phyloP scores from a whole-genome alignment of 1,139 yeast genomes.

The Pichia sp. region DNA sequence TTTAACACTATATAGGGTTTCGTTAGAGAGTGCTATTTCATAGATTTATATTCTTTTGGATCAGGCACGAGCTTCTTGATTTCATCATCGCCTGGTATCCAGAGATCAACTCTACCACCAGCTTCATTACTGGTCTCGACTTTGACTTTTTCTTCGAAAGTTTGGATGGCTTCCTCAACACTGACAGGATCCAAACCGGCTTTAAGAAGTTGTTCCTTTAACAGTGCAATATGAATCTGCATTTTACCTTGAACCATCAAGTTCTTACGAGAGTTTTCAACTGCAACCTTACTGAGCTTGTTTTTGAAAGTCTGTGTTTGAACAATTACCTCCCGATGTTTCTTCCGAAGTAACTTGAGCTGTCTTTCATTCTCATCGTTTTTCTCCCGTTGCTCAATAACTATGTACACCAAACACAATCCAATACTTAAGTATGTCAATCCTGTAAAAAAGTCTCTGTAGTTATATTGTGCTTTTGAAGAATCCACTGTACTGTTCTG shows the following conservation, averaged over 20 bases:
- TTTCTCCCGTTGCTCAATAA: not conserved
- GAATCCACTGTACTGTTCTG: no score
- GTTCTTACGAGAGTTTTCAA: slow-evolving; percentile 39
- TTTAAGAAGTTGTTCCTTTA: slow-evolving; percentile 49
- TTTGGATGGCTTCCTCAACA: slow-evolving; percentile 42
- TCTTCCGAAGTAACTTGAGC: not conserved
- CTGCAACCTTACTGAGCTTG: slow-evolving; percentile 28
- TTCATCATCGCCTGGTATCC: slow-evolving; percentile 47
- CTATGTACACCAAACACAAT: no score
- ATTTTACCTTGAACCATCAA: slow-evolving; percentile 40
- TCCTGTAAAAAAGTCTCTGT: no score
- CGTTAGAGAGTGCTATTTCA: slow-evolving; percentile 21
- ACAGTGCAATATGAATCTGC: slow-evolving; percentile 55
- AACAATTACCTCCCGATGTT: not conserved
- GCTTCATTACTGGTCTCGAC: slow-evolving; percentile 39
- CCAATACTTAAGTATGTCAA: no score
- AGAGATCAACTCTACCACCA: slow-evolving; percentile 43
- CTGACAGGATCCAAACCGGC: slow-evolving; percentile 43
- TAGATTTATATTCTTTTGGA: slow-evolving; percentile 40
- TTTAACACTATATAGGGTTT: slow-evolving; percentile 2
- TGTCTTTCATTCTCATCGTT: not conserved
- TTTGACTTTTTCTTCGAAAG: slow-evolving; percentile 47
- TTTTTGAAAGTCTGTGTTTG: slow-evolving; percentile 11
- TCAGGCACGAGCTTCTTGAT: slow-evolving; percentile 47
- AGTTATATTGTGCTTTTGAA: no score